Evolutionary conservation across 805 yeast species (phyloP).

Genomic region (Zygotorulaspora florentina): DNA sequence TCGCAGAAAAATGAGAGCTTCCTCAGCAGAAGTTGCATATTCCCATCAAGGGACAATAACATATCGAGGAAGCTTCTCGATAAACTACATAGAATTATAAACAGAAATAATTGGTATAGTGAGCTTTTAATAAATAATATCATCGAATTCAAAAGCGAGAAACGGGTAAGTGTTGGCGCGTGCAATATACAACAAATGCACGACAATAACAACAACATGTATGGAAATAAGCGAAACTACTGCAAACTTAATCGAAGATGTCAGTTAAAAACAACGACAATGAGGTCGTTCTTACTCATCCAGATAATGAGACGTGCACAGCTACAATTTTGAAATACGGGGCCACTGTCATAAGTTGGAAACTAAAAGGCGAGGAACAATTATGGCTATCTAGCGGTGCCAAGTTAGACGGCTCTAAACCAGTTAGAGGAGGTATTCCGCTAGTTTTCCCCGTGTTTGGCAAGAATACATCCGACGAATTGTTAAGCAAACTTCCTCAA

Average conservation of each 20-base stretch:
- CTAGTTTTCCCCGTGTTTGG: conserved; percentile 94
- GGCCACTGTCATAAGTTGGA: conserved; percentile 87
- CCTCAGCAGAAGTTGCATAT: no score
- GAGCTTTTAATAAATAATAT: not conserved
- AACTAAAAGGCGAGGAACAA: conserved; percentile 64
- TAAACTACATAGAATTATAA: not conserved
- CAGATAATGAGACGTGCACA: conserved; percentile 46
- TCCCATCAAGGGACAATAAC: no score
- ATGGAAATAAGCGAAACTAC: not conserved
- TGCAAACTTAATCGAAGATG: conserved; percentile 39
- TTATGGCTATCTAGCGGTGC: conserved; percentile 80
- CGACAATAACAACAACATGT: not conserved
- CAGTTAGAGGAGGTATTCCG: conserved; percentile 97
- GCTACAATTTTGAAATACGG: conserved; percentile 80
- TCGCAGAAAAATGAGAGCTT: not conserved
- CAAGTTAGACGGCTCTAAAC: conserved; percentile 82
- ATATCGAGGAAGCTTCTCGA: no score
- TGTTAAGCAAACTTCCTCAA: conserved; percentile 72
- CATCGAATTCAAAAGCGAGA: no score
- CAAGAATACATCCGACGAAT: conserved; percentile 54
- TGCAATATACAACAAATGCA: not conserved
- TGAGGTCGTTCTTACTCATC: conserved; percentile 57
- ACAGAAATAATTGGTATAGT: not conserved
- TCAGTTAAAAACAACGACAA: conserved; percentile 62
- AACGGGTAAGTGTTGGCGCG: no score